phyloP scores from a whole-genome alignment of 768 basidiomycete species.

The Suillus occidentalis region DNA sequence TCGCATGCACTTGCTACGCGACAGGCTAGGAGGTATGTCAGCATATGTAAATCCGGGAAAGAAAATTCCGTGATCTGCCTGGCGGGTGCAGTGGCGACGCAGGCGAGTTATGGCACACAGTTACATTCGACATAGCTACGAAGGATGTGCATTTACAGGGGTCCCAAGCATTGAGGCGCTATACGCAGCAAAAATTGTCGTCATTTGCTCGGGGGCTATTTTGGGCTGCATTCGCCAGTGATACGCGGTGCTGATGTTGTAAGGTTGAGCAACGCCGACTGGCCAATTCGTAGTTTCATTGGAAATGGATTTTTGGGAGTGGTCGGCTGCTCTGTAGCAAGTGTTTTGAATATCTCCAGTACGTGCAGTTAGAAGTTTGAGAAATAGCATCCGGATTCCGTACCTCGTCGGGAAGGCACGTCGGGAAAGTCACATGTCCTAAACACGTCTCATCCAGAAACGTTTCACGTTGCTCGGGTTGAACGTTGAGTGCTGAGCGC shows the following conservation, averaged over 20 bases:
- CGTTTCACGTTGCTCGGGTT: not conserved
- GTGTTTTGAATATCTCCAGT: not conserved
- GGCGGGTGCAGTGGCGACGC: not conserved
- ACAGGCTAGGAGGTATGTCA: too few relatives aligned
- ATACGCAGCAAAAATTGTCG: not conserved
- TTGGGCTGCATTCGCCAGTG: not conserved
- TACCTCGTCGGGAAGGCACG: not conserved
- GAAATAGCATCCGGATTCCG: not conserved
- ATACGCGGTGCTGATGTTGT: not conserved
- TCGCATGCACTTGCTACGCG: not conserved
- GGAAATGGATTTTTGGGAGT: not conserved
- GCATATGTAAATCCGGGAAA: not conserved
- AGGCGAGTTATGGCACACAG: not conserved
- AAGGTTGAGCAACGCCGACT: not conserved
- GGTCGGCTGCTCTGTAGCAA: not conserved
- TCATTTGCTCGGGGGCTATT: not conserved
- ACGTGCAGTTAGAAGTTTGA: not conserved
- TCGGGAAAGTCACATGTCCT: too few relatives aligned
- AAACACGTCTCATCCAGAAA: not conserved
- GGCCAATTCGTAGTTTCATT: not conserved
- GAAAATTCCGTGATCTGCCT: not conserved
- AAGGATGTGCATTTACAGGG: not conserved
- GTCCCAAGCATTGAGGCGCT: not conserved
- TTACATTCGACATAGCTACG: slow-evolving; percentile 1
- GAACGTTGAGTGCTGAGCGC: not conserved